Evolutionary conservation across 768 basidiomycete species (phyloP), one percentile per base, ranked within the genome.

Genomic region (Paxillus rubicundulus): DNA sequence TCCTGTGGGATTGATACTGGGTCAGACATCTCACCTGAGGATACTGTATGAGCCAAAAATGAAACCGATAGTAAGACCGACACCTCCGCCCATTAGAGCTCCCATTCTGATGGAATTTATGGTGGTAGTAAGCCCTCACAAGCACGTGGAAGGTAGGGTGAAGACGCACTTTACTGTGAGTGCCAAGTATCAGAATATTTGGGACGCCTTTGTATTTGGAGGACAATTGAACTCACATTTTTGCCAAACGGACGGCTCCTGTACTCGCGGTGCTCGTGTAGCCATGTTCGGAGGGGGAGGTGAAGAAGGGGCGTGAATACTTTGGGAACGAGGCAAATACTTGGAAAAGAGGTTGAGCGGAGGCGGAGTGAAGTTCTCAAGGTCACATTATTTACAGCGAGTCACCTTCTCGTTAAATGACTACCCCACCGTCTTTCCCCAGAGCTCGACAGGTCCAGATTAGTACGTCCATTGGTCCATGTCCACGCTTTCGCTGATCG

Each of bases 31-130:
- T 63, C 60, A 91, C 94, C 92, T 78, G 40, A 98, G 72, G 66
- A 98, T 91, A 61, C 85, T 93, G 77, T 88, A 97, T 24, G 87
- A 85, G 39, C 96, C 96, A 64, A 98, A 98, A 54, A 99, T 86
- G 74, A 98, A 98, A 16, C 97, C 96, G 65, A 98, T 97, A 32
- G 94, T 96, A 42, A 97, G 80, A 12, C 96, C 96, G 49, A 98
- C 95, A 53, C 92, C 91, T 61, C 86, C 89, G 50, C 91, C 91
- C 90, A 92, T 92, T 52, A 91, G 71, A 41, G 91, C 92, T 61
- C 91, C 91, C 91, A 93, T 93, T 70, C 91, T 92, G 60, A n/a
- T 55, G 53, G 53, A 61, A 30, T 47, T 32, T 38, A 52, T 36
- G 43, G 52, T 49, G 32, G 33, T 7, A 16, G 47, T 60, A 6